Evolutionary conservation across 192 early-diverging fungal species (phyloP).

Genomic region (Coemansia sp.): DNA sequence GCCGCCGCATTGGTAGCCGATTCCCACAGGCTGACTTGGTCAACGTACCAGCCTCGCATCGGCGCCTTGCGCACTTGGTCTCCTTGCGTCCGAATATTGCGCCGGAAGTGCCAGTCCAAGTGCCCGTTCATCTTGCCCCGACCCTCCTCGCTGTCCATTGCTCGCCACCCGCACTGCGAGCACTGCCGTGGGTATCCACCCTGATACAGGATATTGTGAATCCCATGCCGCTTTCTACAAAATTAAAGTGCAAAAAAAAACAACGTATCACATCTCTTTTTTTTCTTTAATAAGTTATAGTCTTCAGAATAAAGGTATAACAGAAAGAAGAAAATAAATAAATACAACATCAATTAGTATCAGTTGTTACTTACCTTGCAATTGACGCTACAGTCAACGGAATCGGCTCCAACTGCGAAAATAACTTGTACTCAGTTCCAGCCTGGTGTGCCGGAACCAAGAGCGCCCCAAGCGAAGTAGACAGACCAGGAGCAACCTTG

Average conservation of each 20-base stretch:
- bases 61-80: slow-evolving; percentile 80
- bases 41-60: slow-evolving; percentile 85
- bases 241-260: slow-evolving; percentile 5
- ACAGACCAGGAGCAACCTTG: slow-evolving; percentile 38
- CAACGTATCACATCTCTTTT: not conserved
- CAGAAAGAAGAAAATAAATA: not conserved
- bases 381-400: slow-evolving; percentile 35
- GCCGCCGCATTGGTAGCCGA: slow-evolving; percentile 20
- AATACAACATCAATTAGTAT: not conserved
- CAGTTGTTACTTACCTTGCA: slow-evolving; percentile 30
- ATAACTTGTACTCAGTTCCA: slow-evolving; percentile 14
- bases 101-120: slow-evolving; percentile 95
- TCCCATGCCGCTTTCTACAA: slow-evolving; percentile 56
- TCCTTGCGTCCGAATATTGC: slow-evolving; percentile 77
- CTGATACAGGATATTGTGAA: slow-evolving; percentile 68
- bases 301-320: too few relatives aligned
- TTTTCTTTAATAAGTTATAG: too few relatives aligned
- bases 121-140: slow-evolving; percentile 76
- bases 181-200: slow-evolving; percentile 72
- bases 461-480: slow-evolving; percentile 22
- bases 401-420: slow-evolving; percentile 39
- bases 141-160: slow-evolving; percentile 62
- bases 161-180: slow-evolving; percentile 90
- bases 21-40: slow-evolving; percentile 48
- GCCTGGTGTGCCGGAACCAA: slow-evolving; percentile 15